Conservation (phyloP, 768 basidiomycete genomes). For the Suillus occidentalis region DNA sequence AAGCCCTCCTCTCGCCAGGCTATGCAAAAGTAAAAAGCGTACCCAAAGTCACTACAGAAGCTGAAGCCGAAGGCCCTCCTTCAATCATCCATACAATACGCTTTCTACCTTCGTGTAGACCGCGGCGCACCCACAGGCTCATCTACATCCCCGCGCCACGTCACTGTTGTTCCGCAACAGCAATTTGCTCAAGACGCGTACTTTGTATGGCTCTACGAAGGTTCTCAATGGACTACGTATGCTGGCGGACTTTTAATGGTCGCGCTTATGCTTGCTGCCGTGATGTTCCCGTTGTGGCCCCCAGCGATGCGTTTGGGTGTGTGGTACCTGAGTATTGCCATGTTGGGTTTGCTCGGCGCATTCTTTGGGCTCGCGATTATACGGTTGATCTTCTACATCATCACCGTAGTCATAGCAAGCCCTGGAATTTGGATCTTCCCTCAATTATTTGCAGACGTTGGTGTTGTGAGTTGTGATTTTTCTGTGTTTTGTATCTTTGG, state of each 20-base stretch:
- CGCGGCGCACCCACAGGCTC: conserved; percentile 55
- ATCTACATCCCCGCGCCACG: conserved; percentile 72
- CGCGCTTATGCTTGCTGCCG: conserved; percentile 88
- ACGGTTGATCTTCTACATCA: conserved; percentile 89
- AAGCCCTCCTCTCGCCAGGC: conserved; percentile 89
- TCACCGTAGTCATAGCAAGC: conserved; percentile 81
- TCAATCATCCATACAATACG: conserved; percentile 69
- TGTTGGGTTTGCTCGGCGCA: conserved; percentile 83
- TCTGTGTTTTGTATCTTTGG: neutral
- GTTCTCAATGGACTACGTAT: conserved; percentile 91
- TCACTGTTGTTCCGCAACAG: conserved; percentile 72
- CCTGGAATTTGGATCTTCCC: conserved; percentile 99
- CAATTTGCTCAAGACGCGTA: conserved; percentile 77
- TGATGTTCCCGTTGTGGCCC: conserved; percentile 99
- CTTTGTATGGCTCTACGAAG: conserved; percentile 97
- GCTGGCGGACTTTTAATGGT: conserved; percentile 92
- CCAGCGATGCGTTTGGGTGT: conserved; percentile 89
- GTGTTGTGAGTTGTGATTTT: conserved; percentile 74
- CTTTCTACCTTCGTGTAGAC: conserved; percentile 92
- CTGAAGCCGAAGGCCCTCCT: conserved; percentile 72
- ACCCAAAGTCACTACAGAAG: conserved; percentile 70
- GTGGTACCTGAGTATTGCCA: conserved; percentile 89
- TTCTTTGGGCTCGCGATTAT: conserved; percentile 92
- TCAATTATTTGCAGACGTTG: conserved; percentile 95
- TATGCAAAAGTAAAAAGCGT: conserved; percentile 85